A percentile compares a stretch with the other conserved stretches of the same genome.
These are phyloP conservation scores for Fusarium sulawesiense DNA, from an alignment of 2,329 filamentous ascomycete genomes.

Conservation along the genomic window DNA sequence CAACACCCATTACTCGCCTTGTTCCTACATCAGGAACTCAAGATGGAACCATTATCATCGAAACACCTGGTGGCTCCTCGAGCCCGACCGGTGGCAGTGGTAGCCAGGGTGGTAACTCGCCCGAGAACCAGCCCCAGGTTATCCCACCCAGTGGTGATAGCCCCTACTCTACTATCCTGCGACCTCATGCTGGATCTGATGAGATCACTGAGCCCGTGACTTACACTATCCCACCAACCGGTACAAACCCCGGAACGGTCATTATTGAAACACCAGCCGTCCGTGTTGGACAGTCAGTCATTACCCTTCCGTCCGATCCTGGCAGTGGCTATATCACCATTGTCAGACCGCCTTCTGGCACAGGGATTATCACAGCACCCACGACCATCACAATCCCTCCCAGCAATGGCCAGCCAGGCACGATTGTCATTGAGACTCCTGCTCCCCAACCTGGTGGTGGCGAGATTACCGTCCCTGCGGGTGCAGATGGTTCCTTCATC, in stretches of 20 bases:
- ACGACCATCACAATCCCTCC: constrained; percentile 31
- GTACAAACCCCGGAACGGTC: constrained; percentile 20
- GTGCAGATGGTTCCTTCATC: constrained; percentile 16
- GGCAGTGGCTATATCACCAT: constrained; percentile 30
- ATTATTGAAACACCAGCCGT: constrained; percentile 32
- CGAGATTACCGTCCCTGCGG: constrained; percentile 31
- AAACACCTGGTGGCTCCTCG: constrained; percentile 22
- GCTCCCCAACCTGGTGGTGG: constrained; percentile 6
- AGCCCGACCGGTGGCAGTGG: constrained; percentile 4
- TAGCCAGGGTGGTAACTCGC: neutral
- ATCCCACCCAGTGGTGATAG: constrained; percentile 25
- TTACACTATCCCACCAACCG: constrained; percentile 20
- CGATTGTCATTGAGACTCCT: constrained; percentile 35
- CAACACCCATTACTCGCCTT: constrained; percentile 30
- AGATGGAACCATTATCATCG: constrained; percentile 34
- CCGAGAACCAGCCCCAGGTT: constrained; percentile 21
- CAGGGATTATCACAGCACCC: constrained; percentile 22
- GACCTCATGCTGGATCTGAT: constrained; percentile 24
- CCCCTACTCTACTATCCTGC: constrained; percentile 24
- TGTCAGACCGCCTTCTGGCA: constrained; percentile 14
- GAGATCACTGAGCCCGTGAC: constrained; percentile 32
- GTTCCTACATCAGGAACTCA: constrained; percentile 23
- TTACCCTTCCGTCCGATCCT: constrained; percentile 37
- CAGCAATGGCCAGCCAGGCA: constrained; percentile 16
- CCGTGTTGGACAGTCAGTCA: constrained; percentile 12